A percentile compares a stretch with the other conserved stretches of the same genome.
These are phyloP conservation scores for Clitoria ternatea DNA, from an alignment of 306 rosid species.

Conservation along the genomic window DNA sequence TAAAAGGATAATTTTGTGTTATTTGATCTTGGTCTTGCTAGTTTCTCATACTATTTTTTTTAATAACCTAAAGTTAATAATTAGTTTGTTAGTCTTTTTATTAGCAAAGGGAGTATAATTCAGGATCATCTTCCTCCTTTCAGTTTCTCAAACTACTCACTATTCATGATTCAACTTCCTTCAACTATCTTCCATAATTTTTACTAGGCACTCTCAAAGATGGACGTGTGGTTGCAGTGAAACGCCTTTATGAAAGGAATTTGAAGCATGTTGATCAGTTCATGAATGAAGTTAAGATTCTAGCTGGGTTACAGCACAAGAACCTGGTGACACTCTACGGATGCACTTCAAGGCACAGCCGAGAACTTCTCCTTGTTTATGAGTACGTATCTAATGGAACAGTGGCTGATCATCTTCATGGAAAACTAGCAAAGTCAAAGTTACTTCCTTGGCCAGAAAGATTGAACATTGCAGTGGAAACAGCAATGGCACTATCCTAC, in stretches of 20 bases:
- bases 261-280: conserved; percentile 58
- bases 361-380: conserved; percentile 32
- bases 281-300: conserved; percentile 30
- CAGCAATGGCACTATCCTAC: conserved; percentile 57
- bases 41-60: too few relatives aligned
- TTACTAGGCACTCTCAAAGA: conserved; percentile 49
- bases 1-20: background rate
- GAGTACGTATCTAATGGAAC: conserved; percentile 63
- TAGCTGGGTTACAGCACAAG: conserved; percentile 32
- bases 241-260: conserved; percentile 61
- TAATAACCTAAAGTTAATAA: too few relatives aligned
- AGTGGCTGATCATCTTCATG: conserved; percentile 66
- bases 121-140: too few relatives aligned
- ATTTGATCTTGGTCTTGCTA: too few relatives aligned
- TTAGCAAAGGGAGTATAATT: too few relatives aligned
- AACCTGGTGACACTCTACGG: conserved; percentile 62
- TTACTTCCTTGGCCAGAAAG: conserved; percentile 50
- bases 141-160: too few relatives aligned
- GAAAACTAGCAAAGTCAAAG: conserved; percentile 28
- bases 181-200: background rate
- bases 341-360: conserved; percentile 61
- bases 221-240: conserved; percentile 71
- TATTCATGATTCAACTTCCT: too few relatives aligned
- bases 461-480: conserved; percentile 60
- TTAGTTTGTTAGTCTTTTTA: too few relatives aligned